These are phyloP conservation scores for Ophiocordyceps camponoti-saundersi DNA, from an alignment of 2,329 filamentous ascomycete species.

Conservation along the genomic window DNA sequence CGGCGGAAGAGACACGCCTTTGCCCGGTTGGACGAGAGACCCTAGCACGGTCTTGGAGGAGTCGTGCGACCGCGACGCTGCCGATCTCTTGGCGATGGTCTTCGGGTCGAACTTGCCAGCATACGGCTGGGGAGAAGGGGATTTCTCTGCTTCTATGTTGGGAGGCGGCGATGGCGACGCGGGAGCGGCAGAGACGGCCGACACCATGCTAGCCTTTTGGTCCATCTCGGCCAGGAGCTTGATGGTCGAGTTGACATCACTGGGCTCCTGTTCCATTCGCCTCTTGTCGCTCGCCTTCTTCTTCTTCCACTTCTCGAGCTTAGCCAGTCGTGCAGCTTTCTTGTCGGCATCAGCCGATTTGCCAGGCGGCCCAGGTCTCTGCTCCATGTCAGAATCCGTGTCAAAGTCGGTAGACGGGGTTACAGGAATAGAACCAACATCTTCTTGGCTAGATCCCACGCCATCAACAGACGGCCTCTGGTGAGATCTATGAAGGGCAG, in stretches of 20 bases:
- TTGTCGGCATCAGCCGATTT: conserved; percentile 50
- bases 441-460: conserved; percentile 30
- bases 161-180: conserved; percentile 30
- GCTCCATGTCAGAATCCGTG: conserved; percentile 16
- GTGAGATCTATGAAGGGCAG: conserved; percentile 40
- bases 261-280: conserved; percentile 35
- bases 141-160: conserved; percentile 23
- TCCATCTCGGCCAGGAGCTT: conserved; percentile 60
- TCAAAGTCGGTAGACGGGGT: conserved; percentile 6
- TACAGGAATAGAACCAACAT: conserved; percentile 29
- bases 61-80: conserved; percentile 38
- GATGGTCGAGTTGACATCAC: conserved; percentile 45
- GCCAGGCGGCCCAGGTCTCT: conserved; percentile 28
- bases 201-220: conserved; percentile 40
- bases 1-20: conserved; percentile 9
- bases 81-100: conserved; percentile 64
- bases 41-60: conserved; percentile 32
- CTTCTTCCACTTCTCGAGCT: conserved; percentile 82
- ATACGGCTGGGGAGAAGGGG: conserved; percentile 42
- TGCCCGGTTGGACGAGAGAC: conserved; percentile 23
- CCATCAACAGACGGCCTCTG: conserved; percentile 32
- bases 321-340: conserved; percentile 64
- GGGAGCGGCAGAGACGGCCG: conserved; percentile 29
- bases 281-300: conserved; percentile 70
- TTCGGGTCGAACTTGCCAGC: conserved; percentile 77